Evolutionary conservation across 2,329 filamentous ascomycete species (phyloP), one percentile per base, ranked within the genome.

Genomic region (Elsinoe fawcettii): DNA sequence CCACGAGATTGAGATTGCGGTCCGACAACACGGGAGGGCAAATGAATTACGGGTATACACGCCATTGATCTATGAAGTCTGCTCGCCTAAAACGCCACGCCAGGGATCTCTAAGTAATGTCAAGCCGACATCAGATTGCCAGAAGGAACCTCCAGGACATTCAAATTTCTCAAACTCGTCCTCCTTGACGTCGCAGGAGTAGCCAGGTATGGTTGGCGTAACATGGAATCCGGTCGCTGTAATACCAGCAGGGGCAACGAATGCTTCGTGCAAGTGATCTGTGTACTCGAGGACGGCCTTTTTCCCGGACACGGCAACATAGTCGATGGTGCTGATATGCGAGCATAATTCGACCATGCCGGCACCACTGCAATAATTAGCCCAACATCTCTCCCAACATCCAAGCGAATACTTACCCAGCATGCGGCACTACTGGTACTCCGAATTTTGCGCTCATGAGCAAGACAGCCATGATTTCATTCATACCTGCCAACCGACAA

Each of bases 201-300:
- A 96, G 0, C 90, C 91, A 0, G 90, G 80, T 69, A 90, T 84
- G 61, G 75, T 85, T 0, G 91, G 90, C 1, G 90, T 95, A 63
- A 87, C 86, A 74, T 95, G 95, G 73, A 89, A 93, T 3, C 90
- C 91, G 63, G 90, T 14, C 5, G 23, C 85, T 73, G 85, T 83
- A 65, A 95, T 89, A 58, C 85, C 80, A 2, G 83, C 81, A 1
- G 90, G 90, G 71, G 95, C 80, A 67, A 89, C 75, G 70, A 96
- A 96, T 74, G 96, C 90, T 79, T 96, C 90, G 72, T 96, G 90
- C 67, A 96, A 74, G 72, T 95, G 89, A 69, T 96, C 90, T 20
- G 96, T 90, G 72, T 91, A 95, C 77, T 96, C 90, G 58, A 96
- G 75, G 44, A 96, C 82, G 20, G 84, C 88, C 22, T 84, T 80